Evolutionary conservation across 1,284 basidiomycete genomes (phyloP).

Genomic region (Tremellales sp.): DNA sequence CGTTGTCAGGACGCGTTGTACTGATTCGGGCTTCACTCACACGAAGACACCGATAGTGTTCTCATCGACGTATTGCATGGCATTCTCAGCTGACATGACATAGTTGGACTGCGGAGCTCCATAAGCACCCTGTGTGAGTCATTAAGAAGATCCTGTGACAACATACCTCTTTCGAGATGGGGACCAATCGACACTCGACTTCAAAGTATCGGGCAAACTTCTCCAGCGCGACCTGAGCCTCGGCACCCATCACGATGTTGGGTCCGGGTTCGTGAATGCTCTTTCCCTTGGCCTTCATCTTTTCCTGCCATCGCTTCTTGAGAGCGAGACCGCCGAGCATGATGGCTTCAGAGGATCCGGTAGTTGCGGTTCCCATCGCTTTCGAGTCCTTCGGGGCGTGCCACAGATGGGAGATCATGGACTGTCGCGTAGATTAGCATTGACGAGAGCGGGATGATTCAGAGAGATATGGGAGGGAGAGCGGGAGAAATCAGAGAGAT

Average conservation of each 20-base stretch:
- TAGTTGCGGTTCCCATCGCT: conserved; percentile 87
- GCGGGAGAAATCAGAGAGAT: not conserved
- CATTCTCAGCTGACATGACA: conserved; percentile 74
- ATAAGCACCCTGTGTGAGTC: conserved; percentile 1
- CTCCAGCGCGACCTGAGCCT: conserved; percentile 81
- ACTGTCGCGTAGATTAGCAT: conserved; percentile 36
- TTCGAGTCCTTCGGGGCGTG: conserved; percentile 69
- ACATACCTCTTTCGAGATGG: conserved; percentile 69
- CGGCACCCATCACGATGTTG: conserved; percentile 57
- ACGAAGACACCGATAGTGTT: conserved; percentile 56
- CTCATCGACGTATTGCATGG: conserved; percentile 85
- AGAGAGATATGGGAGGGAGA: not conserved
- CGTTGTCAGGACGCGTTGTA: not conserved
- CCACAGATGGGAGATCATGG: conserved; percentile 90
- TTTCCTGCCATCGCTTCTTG: conserved; percentile 91
- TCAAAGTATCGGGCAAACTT: conserved; percentile 66
- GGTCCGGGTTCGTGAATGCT: conserved; percentile 76
- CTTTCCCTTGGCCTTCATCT: conserved; percentile 79
- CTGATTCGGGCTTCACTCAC: conserved; percentile 18
- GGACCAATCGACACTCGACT: conserved; percentile 63
- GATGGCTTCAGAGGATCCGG: conserved; percentile 87
- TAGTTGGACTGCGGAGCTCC: conserved; percentile 60
- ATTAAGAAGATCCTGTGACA: not conserved
- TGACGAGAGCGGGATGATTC: not conserved
- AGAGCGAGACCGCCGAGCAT: conserved; percentile 91